Percentiles rank a stretch among this genome's conserved stretches.
Conservation (phyloP, 148 eudicot species). For the Euryodendron excelsum region DNA sequence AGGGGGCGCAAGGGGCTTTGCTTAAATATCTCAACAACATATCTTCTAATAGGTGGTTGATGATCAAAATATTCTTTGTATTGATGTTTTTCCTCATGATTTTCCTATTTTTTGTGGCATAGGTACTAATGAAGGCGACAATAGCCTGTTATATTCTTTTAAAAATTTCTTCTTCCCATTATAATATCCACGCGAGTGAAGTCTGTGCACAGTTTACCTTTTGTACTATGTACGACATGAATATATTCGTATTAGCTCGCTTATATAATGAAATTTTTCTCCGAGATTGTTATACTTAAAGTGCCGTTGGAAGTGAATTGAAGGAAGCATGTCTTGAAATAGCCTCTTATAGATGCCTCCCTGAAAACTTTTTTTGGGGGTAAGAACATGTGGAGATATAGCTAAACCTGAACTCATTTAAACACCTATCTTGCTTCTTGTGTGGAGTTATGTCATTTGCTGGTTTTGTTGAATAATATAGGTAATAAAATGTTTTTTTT, state of each 20-base stretch:
- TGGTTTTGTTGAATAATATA: too few relatives aligned
- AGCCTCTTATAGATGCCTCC: too few relatives aligned
- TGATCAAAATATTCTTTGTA: constrained; percentile 76
- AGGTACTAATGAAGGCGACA: constrained; percentile 10
- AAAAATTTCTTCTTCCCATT: not conserved
- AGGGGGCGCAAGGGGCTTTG: constrained; percentile 63
- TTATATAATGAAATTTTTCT: not conserved
- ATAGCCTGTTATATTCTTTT: constrained; percentile 5
- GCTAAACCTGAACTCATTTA: too few relatives aligned
- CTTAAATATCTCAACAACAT: constrained; percentile 63
- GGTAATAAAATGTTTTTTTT: too few relatives aligned
- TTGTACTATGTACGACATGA: not conserved
- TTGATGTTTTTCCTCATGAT: constrained; percentile 64
- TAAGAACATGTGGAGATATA: too few relatives aligned
- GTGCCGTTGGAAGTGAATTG: too few relatives aligned
- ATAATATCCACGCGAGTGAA: not conserved
- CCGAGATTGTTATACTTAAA: too few relatives aligned
- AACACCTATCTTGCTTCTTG: too few relatives aligned
- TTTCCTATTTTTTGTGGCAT: constrained; percentile 71
- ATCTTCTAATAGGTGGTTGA: constrained; percentile 76
- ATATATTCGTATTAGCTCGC: not conserved
- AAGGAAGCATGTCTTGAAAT: too few relatives aligned
- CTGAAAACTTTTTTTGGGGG: too few relatives aligned
- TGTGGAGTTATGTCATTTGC: too few relatives aligned
- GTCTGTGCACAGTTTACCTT: not conserved